Evolutionary conservation across 768 basidiomycete genomes (phyloP), one percentile per base, ranked within the genome.

Genomic region (Megacollybia marginata): DNA sequence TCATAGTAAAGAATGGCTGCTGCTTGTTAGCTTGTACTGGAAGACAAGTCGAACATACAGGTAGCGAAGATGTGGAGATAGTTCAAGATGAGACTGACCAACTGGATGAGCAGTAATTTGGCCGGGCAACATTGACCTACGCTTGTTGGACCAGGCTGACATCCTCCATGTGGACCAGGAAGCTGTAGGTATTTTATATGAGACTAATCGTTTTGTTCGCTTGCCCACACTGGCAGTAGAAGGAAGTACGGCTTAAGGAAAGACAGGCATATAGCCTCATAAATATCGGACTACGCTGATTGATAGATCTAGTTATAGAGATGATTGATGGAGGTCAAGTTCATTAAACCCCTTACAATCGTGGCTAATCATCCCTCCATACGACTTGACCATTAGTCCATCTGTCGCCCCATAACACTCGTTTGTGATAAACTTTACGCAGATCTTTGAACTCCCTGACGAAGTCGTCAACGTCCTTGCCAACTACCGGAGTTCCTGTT

Each of bases 391-490:
- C 90, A 33, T 78, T 75, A 1, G 82, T 72, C 92, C 94, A 97
- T 56, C 85, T 74, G 61, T 92, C 88, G 15, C 82, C 80, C 88
- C 91, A 96, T 62, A 95, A 83, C 2, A 83, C 83, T 15, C 94
- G 75, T 66, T 95, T 96, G 64, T 98, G 94, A 65, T 92, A 97
- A n/a, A 76, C 74, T 68, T 91, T 94, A 55, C 95, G 70, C 36
- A 82, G 63, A 47, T 92, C 91, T 60, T 85, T 90, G 69, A 94
- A 96, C 57, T 91, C 82, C 57, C 73, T 83, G 47, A 96, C 79
- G 55, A 97, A 98, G 42, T 85, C 81, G 52, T 96, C 93, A 19
- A 93, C 77, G 33, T 88, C 88, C 55, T 72, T 72, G 31, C 69
- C 64, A 28, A 28, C 23, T 33, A 63, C 65, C 10, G 73, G 65